Conservation (phyloP, 192 early-diverging fungal species). For the Entomortierella lignicola region DNA sequence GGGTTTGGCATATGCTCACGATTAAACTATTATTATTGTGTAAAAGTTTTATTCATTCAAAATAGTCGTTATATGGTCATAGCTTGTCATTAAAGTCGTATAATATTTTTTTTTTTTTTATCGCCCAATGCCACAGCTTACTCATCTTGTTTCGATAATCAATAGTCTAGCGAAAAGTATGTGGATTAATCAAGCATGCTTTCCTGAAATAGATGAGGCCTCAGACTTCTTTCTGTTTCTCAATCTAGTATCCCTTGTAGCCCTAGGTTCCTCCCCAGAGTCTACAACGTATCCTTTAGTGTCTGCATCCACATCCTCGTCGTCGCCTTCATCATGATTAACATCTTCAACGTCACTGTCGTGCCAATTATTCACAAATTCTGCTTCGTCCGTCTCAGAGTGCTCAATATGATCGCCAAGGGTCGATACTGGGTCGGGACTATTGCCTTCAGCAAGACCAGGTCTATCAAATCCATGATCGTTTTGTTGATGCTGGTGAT, state of each 20-base stretch:
- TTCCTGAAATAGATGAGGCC: not conserved
- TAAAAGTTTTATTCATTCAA: too few species aligned
- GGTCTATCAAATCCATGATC: conserved; percentile 3
- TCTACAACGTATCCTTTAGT: conserved; percentile 20
- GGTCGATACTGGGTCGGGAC: conserved; percentile 7
- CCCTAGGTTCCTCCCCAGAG: not conserved
- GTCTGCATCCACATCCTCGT: conserved; percentile 16
- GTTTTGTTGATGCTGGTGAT: conserved; percentile 1
- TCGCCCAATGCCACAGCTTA: too few species aligned
- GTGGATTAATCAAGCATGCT: too few species aligned
- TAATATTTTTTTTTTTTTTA: too few species aligned
- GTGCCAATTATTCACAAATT: conserved; percentile 54
- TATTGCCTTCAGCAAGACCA: conserved; percentile 7
- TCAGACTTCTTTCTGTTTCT: not conserved
- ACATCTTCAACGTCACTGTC: conserved; percentile 36
- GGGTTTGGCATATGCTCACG: not conserved
- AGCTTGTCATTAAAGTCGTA: too few species aligned
- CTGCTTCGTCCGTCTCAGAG: conserved; percentile 34
- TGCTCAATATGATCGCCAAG: not conserved
- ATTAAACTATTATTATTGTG: not conserved
- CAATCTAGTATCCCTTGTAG: not conserved
- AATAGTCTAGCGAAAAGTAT: too few species aligned
- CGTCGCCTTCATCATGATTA: conserved; percentile 23
- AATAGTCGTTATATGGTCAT: too few species aligned
- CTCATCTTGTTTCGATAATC: too few species aligned